Base-by-base conservation (phyloP, 2,329 filamentous ascomycete genomes). In the Corniculantispora saksenae region DNA sequence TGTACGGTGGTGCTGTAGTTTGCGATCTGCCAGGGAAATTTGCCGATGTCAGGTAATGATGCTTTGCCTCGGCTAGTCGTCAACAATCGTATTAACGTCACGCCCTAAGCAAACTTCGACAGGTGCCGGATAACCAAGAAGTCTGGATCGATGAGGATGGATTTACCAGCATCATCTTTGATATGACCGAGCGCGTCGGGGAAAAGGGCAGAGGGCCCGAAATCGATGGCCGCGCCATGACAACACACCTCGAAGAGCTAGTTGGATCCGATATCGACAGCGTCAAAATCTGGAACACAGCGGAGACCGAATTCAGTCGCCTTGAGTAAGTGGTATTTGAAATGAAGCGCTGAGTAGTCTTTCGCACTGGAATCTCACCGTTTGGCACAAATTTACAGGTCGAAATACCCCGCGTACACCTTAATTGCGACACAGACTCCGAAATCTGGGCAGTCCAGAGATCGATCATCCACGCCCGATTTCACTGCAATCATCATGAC, bases 111-210 rank as follows among this genome's bases (percentile, higher is more conserved):
- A 84, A 85, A 63, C 84, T 93, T 70, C 88, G 91, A 68, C 86
- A 93, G 78, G 88, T 94, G 6, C 91, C 91, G 59, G 90, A 94
- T 75, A 91, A 96, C 77, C 94, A 98, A 81, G 94, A 97, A 82
- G 91, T 97, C 70, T 97, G 89, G 80, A 89, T 97, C 73, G 93
- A 96, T 75, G 84, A 86, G 69, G 85, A 91, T 68, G 93, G 93
- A 58, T 94, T 94, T 77, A 92, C 92, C 3, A 93, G 87, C 78
- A 89, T 97, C 75, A 94, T 97, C 71, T 86, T 97, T 77, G 94
- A 98, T 72, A 92, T 98, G 73, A 91, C 91, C 63, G 90, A 97
- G 80, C 90, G 91, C 64, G 89, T 97, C 25, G 85, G 86, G 66
- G 75, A 78, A 17, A 72, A 85, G 5, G 82, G 83, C 35, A 81